Evolutionary conservation across 305 asterid genomes (phyloP), one percentile per base, ranked within the genome.

Genomic region (Rubia peregrina): DNA sequence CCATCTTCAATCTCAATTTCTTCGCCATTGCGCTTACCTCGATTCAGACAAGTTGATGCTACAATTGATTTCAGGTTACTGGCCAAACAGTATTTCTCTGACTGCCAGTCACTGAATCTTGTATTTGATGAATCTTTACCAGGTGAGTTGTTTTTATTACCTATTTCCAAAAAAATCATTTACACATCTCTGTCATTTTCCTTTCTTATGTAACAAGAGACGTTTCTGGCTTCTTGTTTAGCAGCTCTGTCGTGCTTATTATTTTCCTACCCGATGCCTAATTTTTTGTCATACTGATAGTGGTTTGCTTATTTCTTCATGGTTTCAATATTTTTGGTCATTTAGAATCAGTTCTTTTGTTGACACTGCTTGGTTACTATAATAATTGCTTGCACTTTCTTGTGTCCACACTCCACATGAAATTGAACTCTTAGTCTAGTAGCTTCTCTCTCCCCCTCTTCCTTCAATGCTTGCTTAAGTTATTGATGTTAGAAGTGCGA

Each of bases 21-120:
- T 77, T 95, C 99, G 55, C 99, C 99, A 65, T 78, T 95, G 88
- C 88, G 92, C 75, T 87, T 95, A 78, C 98, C 97, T 48, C 83
- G 91, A 55, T 86, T 86, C 80, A 91, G 93, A 86, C 85, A 73
- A 83, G 89, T 83, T 86, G 91, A 81, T 82, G 86, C 89, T 67
- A 57, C 84, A 76, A 77, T 80, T 80, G 95, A 88, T 83, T 95
- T 86, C 84, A 84, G 90, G 81, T 84, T 83, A 74, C 80, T 95
- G 87, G 99, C 99, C 72, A 86, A 85, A 81, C 96, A 90, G 83
- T 95, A 88, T 76, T 90, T 95, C 82, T 76, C 89, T 38, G 97
- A 89, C 76, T 82, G 83, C 63, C 87, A 88, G 73, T 92, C 95
- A 66, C 95, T 95, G 80, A 83, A 86, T 84, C 79, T 88, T 48